A percentile compares a stretch with the other conserved stretches of the same genome.
These are phyloP conservation scores for Globisporangium nagaii DNA, from an alignment of 352 stramenopile species.

Conservation along the genomic window DNA sequence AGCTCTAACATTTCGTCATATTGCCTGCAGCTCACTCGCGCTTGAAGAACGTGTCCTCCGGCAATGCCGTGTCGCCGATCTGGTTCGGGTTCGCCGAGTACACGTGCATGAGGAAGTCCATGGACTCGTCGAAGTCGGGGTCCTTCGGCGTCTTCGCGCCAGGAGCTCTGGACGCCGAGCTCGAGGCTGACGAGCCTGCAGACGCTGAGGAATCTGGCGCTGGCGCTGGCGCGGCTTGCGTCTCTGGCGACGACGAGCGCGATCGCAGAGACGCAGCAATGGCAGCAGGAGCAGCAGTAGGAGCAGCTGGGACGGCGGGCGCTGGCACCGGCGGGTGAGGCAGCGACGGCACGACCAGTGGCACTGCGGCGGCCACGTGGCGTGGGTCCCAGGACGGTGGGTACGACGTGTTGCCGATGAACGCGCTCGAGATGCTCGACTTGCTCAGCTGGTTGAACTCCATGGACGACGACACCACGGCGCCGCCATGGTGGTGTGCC, in stretches of 20 bases:
- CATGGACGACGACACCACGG: constrained; percentile 10
- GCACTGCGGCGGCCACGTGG: constrained; percentile 5
- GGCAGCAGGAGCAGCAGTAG: too few relatives aligned
- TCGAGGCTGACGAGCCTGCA: background rate
- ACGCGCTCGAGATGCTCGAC: constrained; percentile 35
- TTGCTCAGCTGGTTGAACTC: constrained; percentile 37
- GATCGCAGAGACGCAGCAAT: too few relatives aligned
- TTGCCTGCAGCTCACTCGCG: constrained; percentile 5
- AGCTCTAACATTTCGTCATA: too few relatives aligned
- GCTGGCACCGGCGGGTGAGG: too few relatives aligned
- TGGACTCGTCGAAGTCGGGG: constrained; percentile 69
- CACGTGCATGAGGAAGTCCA: constrained; percentile 80
- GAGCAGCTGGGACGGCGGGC: too few relatives aligned
- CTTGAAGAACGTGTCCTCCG: constrained; percentile 5
- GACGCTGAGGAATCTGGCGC: background rate
- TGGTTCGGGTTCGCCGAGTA: constrained; percentile 49
- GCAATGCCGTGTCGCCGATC: constrained; percentile 15
- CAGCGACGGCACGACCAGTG: background rate
- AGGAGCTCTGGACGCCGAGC: background rate
- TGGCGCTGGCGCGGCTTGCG: background rate
- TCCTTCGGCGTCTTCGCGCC: constrained; percentile 24
- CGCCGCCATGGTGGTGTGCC: too few relatives aligned
- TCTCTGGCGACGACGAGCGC: background rate
- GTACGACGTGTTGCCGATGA: constrained; percentile 27
- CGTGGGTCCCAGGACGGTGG: constrained; percentile 21